Percentiles rank a stretch among this genome's conserved stretches.
Conservation (phyloP, 179 eudicot species). For the Heliamphora pulchella region DNA sequence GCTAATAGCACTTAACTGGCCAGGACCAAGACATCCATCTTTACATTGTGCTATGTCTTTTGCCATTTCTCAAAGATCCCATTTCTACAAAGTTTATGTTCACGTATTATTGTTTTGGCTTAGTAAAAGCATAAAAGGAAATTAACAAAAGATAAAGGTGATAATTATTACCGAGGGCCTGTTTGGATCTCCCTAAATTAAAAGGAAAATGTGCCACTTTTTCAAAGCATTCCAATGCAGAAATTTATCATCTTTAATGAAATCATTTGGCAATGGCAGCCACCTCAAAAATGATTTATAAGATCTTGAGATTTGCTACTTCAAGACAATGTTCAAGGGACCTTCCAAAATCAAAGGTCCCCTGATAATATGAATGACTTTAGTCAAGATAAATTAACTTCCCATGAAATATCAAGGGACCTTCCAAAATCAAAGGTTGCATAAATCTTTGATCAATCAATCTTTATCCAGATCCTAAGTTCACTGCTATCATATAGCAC, state of each 20-base stretch:
- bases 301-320: not conserved
- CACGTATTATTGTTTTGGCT: not conserved
- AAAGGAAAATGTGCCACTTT: not conserved
- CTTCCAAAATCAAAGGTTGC: not conserved
- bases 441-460: not conserved
- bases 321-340: too few relatives aligned
- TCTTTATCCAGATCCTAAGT: not conserved
- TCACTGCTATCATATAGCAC: not conserved
- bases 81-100: not conserved
- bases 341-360: too few relatives aligned
- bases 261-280: not conserved
- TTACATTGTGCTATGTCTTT: not conserved
- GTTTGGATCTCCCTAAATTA: not conserved
- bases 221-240: not conserved
- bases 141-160: not conserved
- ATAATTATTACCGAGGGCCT: not conserved
- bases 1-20: not conserved
- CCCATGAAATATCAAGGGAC: not conserved
- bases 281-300: not conserved
- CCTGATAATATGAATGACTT: not conserved
- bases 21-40: not conserved
- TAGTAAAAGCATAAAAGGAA: not conserved
- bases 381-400: not conserved
- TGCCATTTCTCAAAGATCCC: not conserved
- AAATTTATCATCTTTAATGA: not conserved